Percentiles rank a stretch among this genome's conserved stretches.
phyloP scores from a whole-genome alignment of 768 basidiomycete species.

The Russula sp. region DNA sequence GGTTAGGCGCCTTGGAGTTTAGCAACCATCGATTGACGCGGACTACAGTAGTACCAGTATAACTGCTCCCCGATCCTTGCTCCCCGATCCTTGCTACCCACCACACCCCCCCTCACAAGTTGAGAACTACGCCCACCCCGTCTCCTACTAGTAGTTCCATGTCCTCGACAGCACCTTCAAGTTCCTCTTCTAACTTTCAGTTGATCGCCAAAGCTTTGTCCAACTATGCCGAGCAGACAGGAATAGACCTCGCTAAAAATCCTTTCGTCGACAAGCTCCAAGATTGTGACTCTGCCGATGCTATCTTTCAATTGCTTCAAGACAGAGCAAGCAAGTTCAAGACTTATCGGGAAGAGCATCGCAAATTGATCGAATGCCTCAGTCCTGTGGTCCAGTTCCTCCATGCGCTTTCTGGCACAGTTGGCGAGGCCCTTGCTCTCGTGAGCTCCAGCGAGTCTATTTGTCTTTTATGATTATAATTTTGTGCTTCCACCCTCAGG shows the following conservation, averaged over 20 bases:
- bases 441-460: not conserved
- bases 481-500: not conserved
- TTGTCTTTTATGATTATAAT: not conserved
- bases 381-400: not conserved
- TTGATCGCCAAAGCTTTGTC: not conserved
- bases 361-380: not conserved
- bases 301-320: not conserved
- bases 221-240: not conserved
- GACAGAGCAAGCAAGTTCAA: not conserved
- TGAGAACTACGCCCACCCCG: not conserved
- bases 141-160: not conserved
- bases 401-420: not conserved
- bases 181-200: not conserved
- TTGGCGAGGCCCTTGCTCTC: not conserved
- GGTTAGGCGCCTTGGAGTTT: too few species aligned
- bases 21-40: too few species aligned
- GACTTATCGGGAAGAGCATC: not conserved
- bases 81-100: too few species aligned
- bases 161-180: not conserved
- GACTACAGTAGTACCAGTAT: too few species aligned
- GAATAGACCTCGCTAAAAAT: not conserved
- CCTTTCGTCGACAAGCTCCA: not conserved
- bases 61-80: too few species aligned
- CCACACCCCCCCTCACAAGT: not conserved
- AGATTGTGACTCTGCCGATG: not conserved